Conservation (phyloP, 2,329 filamentous ascomycete species). For the Cordyceps fumosorosea region DNA sequence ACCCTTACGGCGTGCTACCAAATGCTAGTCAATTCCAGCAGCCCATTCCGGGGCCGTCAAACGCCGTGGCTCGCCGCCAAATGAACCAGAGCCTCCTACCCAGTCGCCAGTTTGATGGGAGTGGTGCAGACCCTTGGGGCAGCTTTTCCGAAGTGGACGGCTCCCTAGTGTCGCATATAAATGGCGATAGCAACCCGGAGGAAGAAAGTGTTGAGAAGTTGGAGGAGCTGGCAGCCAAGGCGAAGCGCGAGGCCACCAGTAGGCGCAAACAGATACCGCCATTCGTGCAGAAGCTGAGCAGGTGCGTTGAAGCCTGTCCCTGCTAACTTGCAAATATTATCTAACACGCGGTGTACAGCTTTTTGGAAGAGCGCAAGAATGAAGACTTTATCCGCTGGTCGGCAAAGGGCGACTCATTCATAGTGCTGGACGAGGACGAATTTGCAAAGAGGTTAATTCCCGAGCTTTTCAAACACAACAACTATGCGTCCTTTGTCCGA, state of each 20-base stretch:
- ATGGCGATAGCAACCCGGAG: conserved; percentile 34
- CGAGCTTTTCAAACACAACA: conserved; percentile 98
- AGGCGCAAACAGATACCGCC: conserved; percentile 95
- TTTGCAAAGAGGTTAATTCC: conserved; percentile 96
- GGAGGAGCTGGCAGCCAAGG: conserved; percentile 70
- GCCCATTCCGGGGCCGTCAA: conserved; percentile 32
- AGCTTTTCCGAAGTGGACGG: conserved; percentile 35
- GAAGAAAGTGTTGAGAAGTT: conserved; percentile 71
- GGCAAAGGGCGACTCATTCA: conserved; percentile 90
- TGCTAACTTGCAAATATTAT: not conserved
- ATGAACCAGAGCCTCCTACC: conserved; percentile 45
- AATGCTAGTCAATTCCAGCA: conserved; percentile 28
- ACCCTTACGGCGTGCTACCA: conserved; percentile 34
- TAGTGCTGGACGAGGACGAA: conserved; percentile 94
- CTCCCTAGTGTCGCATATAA: conserved; percentile 30
- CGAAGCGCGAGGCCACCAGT: conserved; percentile 79
- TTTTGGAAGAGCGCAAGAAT: conserved; percentile 87
- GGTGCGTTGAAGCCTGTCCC: conserved; percentile 49
- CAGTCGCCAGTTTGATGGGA: conserved; percentile 33
- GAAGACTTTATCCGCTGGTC: conserved; percentile 96
- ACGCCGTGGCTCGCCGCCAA: conserved; percentile 45
- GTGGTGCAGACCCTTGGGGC: conserved; percentile 33
- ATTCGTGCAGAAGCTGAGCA: conserved; percentile 96
- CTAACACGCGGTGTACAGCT: conserved; percentile 50
- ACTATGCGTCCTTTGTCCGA: conserved; percentile 92